These are phyloP conservation scores for Darksidea phi DNA, from an alignment of 495 filamentous ascomycete genomes.

Conservation along the genomic window DNA sequence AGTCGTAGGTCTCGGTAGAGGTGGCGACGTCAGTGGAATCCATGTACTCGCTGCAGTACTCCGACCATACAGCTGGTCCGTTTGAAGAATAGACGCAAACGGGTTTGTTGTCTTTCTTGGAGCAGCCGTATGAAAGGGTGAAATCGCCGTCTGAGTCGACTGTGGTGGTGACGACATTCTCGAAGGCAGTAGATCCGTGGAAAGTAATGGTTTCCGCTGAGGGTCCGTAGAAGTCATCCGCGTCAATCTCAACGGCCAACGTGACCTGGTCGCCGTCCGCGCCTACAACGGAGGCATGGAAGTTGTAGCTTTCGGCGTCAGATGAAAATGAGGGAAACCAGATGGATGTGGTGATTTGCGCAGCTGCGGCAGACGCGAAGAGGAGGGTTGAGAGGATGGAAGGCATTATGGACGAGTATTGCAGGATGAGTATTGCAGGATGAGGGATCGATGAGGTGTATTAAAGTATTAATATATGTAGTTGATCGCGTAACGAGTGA, in stretches of 20 bases:
- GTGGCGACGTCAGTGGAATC: background rate
- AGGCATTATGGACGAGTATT: background rate
- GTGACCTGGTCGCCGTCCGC: background rate
- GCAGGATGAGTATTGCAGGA: background rate
- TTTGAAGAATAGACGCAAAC: background rate
- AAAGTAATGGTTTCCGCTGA: background rate
- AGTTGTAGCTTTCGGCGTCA: background rate
- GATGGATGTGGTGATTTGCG: background rate
- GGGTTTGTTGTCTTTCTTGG: background rate
- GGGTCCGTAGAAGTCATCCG: background rate
- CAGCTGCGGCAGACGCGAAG: background rate
- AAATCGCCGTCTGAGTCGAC: background rate
- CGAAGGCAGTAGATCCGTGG: background rate
- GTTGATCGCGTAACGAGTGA: slow-evolving; percentile 1
- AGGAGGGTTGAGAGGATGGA: background rate
- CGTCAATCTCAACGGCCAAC: background rate
- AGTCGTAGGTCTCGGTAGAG: background rate
- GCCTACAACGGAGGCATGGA: background rate
- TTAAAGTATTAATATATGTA: background rate
- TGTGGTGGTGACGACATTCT: background rate
- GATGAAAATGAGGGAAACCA: background rate
- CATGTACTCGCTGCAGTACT: background rate
- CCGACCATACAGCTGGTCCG: background rate
- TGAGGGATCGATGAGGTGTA: background rate
- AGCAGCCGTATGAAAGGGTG: background rate